Evolutionary conservation across 345 rosid species (phyloP).

Genomic region (Citrus australasica): DNA sequence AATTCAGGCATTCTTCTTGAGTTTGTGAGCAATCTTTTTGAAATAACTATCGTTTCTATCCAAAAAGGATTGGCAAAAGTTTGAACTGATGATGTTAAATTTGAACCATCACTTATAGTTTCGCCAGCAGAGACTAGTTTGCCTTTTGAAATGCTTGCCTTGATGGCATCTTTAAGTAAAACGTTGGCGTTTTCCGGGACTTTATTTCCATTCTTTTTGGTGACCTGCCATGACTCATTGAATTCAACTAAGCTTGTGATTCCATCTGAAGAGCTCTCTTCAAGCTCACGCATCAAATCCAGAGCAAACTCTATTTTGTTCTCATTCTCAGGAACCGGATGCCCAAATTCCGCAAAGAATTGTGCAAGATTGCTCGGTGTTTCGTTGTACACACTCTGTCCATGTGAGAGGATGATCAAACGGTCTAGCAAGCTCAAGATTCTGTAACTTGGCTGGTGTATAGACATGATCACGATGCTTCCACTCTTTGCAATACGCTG

Average conservation of each 20-base stretch:
- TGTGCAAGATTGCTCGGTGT: constrained; percentile 15
- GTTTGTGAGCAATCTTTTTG: constrained; percentile 24
- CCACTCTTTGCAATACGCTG: constrained; percentile 35
- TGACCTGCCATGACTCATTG: not conserved
- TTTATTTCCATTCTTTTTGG: too few relatives aligned
- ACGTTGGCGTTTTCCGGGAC: too few relatives aligned
- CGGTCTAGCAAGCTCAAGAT: constrained; percentile 27
- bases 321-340: constrained; percentile 24
- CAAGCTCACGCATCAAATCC: constrained; percentile 29
- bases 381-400: constrained; percentile 25
- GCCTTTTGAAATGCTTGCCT: constrained; percentile 8
- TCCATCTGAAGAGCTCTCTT: constrained; percentile 7
- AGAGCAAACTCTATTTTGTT: constrained; percentile 31
- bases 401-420: constrained; percentile 29
- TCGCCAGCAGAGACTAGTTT: constrained; percentile 7
- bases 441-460: constrained; percentile 37
- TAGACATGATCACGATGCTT: constrained; percentile 37
- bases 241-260: not conserved
- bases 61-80: constrained; percentile 28
- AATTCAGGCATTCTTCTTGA: constrained; percentile 11
- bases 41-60: constrained; percentile 28
- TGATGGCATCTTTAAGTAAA: constrained; percentile 10
- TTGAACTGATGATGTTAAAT: constrained; percentile 20
- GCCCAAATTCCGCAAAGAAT: constrained; percentile 26
- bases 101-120: not conserved